Percentiles rank a stretch among this genome's conserved stretches.
phyloP scores from a whole-genome alignment of 139 green algal species.

The Chlorella sp. region DNA sequence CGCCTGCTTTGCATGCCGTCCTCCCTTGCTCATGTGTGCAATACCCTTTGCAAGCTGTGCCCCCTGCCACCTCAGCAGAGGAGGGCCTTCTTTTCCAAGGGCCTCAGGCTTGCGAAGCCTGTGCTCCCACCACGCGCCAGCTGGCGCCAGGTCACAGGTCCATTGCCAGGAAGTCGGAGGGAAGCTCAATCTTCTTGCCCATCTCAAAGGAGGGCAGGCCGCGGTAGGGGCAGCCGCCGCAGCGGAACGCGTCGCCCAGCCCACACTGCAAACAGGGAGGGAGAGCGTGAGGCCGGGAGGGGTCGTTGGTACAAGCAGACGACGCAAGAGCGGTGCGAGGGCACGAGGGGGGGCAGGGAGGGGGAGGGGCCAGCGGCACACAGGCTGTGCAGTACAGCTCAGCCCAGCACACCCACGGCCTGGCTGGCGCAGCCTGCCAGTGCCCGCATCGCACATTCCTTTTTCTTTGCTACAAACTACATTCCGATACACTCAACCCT shows the following conservation, averaged over 20 bases:
- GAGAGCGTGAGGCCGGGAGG: neutral
- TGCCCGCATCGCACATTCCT: no score
- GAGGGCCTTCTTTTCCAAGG: neutral
- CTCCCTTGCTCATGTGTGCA: no score
- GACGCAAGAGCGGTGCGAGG: neutral
- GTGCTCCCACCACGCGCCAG: neutral
- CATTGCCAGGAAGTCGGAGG: slow-evolving; percentile 72
- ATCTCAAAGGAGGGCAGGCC: slow-evolving; percentile 93
- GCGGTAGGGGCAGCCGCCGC: slow-evolving; percentile 92
- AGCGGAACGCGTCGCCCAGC: slow-evolving; percentile 97
- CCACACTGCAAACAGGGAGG: slow-evolving; percentile 76
- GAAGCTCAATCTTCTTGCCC: slow-evolving; percentile 88
- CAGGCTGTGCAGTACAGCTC: neutral
- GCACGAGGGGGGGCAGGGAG: neutral
- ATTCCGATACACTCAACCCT: no score
- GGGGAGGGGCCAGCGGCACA: neutral
- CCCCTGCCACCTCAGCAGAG: no score
- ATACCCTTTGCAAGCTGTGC: no score
- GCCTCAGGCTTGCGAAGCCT: no score
- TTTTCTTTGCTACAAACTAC: no score
- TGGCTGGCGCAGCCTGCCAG: no score
- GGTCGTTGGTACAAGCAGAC: neutral
- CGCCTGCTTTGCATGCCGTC: no score
- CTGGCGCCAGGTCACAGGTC: slow-evolving; percentile 59
- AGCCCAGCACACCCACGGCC: no score